phyloP scores from a whole-genome alignment of 1,284 basidiomycete genomes.

The Phaffia rhodozyma region DNA sequence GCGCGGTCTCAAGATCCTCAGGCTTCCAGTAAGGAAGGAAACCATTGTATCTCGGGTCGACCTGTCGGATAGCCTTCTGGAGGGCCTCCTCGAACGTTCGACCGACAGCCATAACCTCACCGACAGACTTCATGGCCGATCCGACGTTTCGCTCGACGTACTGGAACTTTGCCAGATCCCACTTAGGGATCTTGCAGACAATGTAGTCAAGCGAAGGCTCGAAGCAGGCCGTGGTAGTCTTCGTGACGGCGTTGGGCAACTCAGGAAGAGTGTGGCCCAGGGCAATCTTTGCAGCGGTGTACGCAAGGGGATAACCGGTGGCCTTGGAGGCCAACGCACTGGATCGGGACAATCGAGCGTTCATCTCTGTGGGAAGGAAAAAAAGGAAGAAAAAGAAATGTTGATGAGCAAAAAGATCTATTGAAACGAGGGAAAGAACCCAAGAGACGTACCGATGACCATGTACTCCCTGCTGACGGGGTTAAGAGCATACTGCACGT shows the following conservation, averaged over 20 bases:
- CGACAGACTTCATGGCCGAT: conserved; percentile 97
- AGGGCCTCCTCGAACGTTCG: conserved; percentile 97
- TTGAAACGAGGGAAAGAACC: conserved; percentile 23
- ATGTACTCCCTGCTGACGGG: conserved; percentile 88
- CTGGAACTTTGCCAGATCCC: conserved; percentile 99
- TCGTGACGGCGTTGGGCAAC: conserved; percentile 96
- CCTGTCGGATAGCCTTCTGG: conserved; percentile 96
- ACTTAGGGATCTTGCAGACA: conserved; percentile 99
- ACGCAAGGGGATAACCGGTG: conserved; percentile 96
- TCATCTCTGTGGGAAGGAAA: conserved; percentile 50
- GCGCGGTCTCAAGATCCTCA: conserved; percentile 68
- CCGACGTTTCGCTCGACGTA: conserved; percentile 88
- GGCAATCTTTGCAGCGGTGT: conserved; percentile 99
- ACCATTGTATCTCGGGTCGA: conserved; percentile 68
- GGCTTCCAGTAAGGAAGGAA: conserved; percentile 53
- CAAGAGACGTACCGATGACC: conserved; percentile 49
- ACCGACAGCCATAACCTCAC: conserved; percentile 99
- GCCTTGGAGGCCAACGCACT: conserved; percentile 96
- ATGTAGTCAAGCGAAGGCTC: conserved; percentile 99
- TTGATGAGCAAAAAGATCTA: not conserved
- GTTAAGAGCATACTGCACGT: conserved; percentile 97
- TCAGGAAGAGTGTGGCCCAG: conserved; percentile 96
- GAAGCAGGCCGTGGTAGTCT: conserved; percentile 98
- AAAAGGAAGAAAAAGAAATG: not conserved
- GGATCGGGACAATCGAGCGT: conserved; percentile 63